Evolutionary conservation across 2,329 filamentous ascomycete genomes (phyloP), one percentile per base, ranked within the genome.

Genomic region (Metarhizium robertsii): DNA sequence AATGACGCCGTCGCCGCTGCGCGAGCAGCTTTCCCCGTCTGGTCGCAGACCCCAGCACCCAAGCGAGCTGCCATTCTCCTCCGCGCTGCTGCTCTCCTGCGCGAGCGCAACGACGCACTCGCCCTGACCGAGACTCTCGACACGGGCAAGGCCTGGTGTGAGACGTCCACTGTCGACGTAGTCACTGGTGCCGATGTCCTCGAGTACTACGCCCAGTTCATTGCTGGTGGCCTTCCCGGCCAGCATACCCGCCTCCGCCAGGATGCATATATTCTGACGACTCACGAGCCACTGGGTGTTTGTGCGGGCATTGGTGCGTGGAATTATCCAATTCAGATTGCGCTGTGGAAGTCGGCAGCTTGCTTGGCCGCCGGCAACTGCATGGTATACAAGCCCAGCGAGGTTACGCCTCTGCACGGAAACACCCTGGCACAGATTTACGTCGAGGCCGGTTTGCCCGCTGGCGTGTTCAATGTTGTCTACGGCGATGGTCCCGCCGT

Each of bases 241-340:
- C 88, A 92, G 70, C 87, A 88, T 20, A 85, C 85, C 50, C 83
- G 85, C 55, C 76, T 95, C 46, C 79, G 90, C 43, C 77, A 84
- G 52, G 85, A 90, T 61, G 89, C 90, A 4, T 91, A 86, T 81
- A 83, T 94, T 42, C 90, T 92, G 70, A 92, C 88, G 11, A 86
- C 83, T 65, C 92, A 94, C 68, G 87, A 89, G 62, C 80, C 90
- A 5, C 75, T 95, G 18, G 90, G 90, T 30, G 89, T 94, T 14
- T 95, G 90, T 68, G 90, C 82, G 14, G 90, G 88, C 56, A 95
- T 95, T 61, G 90, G 90, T 55, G 90, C 90, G 14, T 95, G 90
- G 90, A 95, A 95, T 72, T 95, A 95, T 67, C 90, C 90, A 13
- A 88, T 95, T 60, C 90, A 95, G 69, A 95, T 95, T 61, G 90